These are phyloP conservation scores for Aspergillus ellipticus DNA, from an alignment of 495 filamentous ascomycete species.

Conservation along the genomic window DNA sequence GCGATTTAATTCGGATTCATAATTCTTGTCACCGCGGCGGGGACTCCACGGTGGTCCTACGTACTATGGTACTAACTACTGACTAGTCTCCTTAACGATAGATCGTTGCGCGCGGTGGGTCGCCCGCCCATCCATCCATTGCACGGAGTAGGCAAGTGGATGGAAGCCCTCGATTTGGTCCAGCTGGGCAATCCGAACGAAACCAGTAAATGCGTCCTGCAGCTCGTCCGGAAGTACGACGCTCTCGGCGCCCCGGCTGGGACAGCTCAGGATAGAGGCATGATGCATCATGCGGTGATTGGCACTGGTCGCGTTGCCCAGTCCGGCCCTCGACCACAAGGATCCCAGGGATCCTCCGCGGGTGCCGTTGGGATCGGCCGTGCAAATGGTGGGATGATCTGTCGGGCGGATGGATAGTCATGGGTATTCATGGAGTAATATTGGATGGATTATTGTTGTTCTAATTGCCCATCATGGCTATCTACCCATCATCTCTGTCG, in stretches of 20 bases:
- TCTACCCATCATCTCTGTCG: too few relatives aligned
- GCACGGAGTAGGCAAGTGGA: constrained; percentile 8
- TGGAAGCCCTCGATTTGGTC: constrained; percentile 1
- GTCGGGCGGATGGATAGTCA: too few relatives aligned
- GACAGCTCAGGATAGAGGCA: too few relatives aligned
- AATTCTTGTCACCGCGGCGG: too few relatives aligned
- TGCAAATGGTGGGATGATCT: not conserved
- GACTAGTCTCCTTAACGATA: constrained; percentile 9
- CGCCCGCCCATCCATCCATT: constrained; percentile 8
- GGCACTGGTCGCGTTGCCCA: not conserved
- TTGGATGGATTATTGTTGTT: too few relatives aligned
- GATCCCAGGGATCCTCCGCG: not conserved
- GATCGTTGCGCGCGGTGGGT: constrained; percentile 18
- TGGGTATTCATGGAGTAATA: too few relatives aligned
- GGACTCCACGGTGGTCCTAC: too few relatives aligned
- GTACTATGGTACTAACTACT: too few relatives aligned
- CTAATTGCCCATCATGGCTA: too few relatives aligned
- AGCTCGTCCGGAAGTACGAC: too few relatives aligned
- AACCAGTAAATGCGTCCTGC: constrained; percentile 18
- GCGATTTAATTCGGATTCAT: constrained; percentile 12
- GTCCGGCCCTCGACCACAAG: not conserved
- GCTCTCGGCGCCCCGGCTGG: too few relatives aligned
- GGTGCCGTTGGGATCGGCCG: not conserved
- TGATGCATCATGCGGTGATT: not conserved
- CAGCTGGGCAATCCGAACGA: not conserved